phyloP scores from a whole-genome alignment of 2,329 filamentous ascomycete genomes.

The Sphaerostilbella broomeana region DNA sequence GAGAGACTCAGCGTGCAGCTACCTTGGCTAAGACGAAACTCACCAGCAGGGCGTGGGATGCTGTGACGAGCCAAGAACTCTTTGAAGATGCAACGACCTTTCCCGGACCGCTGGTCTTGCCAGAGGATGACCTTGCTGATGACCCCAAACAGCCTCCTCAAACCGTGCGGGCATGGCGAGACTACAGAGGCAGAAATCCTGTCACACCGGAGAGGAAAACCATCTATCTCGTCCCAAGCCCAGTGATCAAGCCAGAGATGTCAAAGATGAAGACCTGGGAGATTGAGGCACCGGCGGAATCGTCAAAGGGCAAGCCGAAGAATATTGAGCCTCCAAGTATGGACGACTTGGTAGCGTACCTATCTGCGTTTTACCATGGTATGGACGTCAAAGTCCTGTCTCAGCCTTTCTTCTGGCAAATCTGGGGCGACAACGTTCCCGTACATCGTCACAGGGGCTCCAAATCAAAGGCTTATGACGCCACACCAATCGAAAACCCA shows the following conservation, averaged over 20 bases:
- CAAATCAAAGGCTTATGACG: slow-evolving; percentile 11
- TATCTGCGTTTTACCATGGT: slow-evolving; percentile 46
- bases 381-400: slow-evolving; percentile 42
- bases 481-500: neutral
- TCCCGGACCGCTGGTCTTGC: slow-evolving; percentile 53
- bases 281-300: slow-evolving; percentile 3
- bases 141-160: slow-evolving; percentile 48
- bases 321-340: slow-evolving; percentile 19
- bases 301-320: slow-evolving; percentile 19
- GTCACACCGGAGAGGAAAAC: slow-evolving; percentile 39
- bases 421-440: slow-evolving; percentile 37
- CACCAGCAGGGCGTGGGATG: slow-evolving; percentile 12
- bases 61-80: slow-evolving; percentile 12
- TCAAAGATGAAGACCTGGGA: slow-evolving; percentile 38
- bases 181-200: slow-evolving; percentile 39
- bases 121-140: slow-evolving; percentile 50
- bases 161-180: slow-evolving; percentile 44
- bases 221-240: slow-evolving; percentile 48
- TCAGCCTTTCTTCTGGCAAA: slow-evolving; percentile 35
- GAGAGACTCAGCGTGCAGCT: slow-evolving; percentile 22
- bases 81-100: slow-evolving; percentile 33
- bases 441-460: no score
- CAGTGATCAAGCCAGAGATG: slow-evolving; percentile 31
- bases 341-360: slow-evolving; percentile 30
- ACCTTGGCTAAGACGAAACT: slow-evolving; percentile 22